Evolutionary conservation across 805 yeast species (phyloP).

Genomic region (Candida ponderosae): DNA sequence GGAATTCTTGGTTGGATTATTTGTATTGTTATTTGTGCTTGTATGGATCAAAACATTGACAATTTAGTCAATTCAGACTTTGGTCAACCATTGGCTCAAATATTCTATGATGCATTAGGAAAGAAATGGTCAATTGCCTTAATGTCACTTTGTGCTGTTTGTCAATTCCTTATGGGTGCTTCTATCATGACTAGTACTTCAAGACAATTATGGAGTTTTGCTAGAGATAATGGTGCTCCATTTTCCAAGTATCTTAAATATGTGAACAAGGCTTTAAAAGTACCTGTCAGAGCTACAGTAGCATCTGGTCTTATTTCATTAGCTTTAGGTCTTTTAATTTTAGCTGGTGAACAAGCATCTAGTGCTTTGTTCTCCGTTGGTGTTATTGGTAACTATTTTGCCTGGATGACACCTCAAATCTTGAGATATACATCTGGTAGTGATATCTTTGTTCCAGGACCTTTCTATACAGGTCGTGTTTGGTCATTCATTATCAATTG

Average conservation of each 20-base stretch:
- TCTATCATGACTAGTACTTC: slow-evolving; percentile 53
- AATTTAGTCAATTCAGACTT: slow-evolving; percentile 35
- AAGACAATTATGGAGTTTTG: slow-evolving; percentile 67
- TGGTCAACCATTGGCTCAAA: slow-evolving; percentile 62
- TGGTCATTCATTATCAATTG: slow-evolving; percentile 38
- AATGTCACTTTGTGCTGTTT: slow-evolving; percentile 47
- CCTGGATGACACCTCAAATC: slow-evolving; percentile 33
- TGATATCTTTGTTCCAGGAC: slow-evolving; percentile 53
- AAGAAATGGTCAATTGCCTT: slow-evolving; percentile 57
- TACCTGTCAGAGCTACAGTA: slow-evolving; percentile 53
- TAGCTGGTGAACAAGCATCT: slow-evolving; percentile 34
- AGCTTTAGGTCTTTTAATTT: slow-evolving; percentile 29
- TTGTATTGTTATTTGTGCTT: slow-evolving; percentile 45
- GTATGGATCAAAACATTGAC: slow-evolving; percentile 38
- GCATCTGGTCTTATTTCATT: slow-evolving; percentile 17
- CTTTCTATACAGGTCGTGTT: slow-evolving; percentile 50
- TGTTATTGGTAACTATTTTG: slow-evolving; percentile 34
- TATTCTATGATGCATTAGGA: slow-evolving; percentile 55
- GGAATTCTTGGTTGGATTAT: slow-evolving; percentile 51
- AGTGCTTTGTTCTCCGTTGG: slow-evolving; percentile 35
- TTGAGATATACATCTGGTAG: slow-evolving; percentile 36
- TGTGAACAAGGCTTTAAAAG: slow-evolving; percentile 47
- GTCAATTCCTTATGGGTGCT: slow-evolving; percentile 62
- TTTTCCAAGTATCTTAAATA: slow-evolving; percentile 45
- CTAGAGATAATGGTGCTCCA: slow-evolving; percentile 71